phyloP scores from a whole-genome alignment of 768 basidiomycete species.

The Russula dissimulans region DNA sequence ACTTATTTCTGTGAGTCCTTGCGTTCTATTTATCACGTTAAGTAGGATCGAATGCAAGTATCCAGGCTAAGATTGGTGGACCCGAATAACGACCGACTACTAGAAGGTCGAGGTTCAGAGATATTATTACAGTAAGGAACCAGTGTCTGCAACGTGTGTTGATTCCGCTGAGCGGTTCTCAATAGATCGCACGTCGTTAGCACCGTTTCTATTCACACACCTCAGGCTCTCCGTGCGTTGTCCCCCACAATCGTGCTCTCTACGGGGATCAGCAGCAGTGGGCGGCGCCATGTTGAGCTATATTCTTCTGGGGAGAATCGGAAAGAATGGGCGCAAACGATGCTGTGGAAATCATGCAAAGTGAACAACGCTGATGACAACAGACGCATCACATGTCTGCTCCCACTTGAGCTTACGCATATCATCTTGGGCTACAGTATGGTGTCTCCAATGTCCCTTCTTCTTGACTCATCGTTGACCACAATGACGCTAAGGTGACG shows the following conservation, averaged over 20 bases:
- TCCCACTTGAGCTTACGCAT: constrained; percentile 46
- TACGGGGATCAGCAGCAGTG: constrained; percentile 16
- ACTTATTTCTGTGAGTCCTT: not conserved
- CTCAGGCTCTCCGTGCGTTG: constrained; percentile 10
- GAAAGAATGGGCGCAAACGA: constrained; percentile 17
- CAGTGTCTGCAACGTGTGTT: not conserved
- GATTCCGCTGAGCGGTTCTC: not conserved
- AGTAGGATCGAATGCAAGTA: constrained; percentile 21
- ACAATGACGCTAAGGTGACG: constrained; percentile 22
- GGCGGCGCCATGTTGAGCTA: constrained; percentile 6
- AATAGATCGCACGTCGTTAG: constrained; percentile 15
- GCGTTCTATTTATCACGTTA: not conserved
- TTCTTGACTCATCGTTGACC: not conserved
- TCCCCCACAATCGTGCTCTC: constrained; percentile 19
- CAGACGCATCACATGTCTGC: constrained; percentile 20
- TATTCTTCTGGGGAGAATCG: not conserved
- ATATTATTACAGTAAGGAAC: constrained; percentile 9
- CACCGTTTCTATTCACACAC: not conserved
- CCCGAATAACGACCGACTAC: constrained; percentile 18
- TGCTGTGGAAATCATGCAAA: constrained; percentile 24
- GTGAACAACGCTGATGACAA: not conserved
- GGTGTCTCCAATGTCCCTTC: not conserved
- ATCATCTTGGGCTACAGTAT: constrained; percentile 55
- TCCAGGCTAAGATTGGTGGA: constrained; percentile 18
- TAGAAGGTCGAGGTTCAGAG: not conserved